phyloP scores from a whole-genome alignment of 495 filamentous ascomycete species.

The Patellaria atrata region DNA sequence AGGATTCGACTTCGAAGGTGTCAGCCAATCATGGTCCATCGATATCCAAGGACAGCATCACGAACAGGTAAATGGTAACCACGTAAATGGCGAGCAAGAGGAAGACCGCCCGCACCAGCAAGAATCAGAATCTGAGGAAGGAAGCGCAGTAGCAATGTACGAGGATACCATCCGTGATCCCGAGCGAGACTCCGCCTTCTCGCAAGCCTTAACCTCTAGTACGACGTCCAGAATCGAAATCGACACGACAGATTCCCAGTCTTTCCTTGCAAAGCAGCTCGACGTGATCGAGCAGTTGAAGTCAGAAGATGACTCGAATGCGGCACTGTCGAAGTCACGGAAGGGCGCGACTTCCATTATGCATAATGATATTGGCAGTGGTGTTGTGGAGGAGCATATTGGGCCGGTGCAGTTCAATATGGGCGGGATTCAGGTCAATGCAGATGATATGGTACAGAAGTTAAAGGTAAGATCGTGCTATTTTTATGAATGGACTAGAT shows the following conservation, averaged over 20 bases:
- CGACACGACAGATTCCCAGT: conserved; percentile 60
- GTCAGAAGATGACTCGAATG: conserved; percentile 46
- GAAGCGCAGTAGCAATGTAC: conserved; percentile 50
- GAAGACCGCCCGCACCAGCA: not conserved
- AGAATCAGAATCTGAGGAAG: conserved; percentile 4
- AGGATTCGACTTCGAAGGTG: conserved; percentile 79
- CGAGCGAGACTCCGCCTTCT: conserved; percentile 41
- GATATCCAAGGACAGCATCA: conserved; percentile 47
- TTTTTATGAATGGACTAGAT: conserved; percentile 11
- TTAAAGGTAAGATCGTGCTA: conserved; percentile 46
- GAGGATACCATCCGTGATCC: conserved; percentile 68
- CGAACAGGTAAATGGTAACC: not conserved
- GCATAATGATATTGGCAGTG: conserved; percentile 10
- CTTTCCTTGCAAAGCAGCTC: conserved; percentile 59
- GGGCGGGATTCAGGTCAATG: conserved; percentile 92
- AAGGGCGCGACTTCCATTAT: conserved; percentile 13
- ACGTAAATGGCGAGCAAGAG: conserved; percentile 9
- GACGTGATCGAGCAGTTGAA: conserved; percentile 47
- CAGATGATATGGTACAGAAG: conserved; percentile 84
- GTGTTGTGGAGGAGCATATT: conserved; percentile 44
- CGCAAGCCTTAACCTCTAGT: conserved; percentile 33
- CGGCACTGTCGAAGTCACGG: conserved; percentile 30
- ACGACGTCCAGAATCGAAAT: conserved; percentile 46
- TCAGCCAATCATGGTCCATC: conserved; percentile 69
- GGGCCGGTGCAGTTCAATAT: conserved; percentile 95